A percentile compares a stretch with the other conserved stretches of the same genome.
These are phyloP conservation scores for Casaregolazyma lundiana DNA, from an alignment of 1,139 yeast species.

Conservation along the genomic window DNA sequence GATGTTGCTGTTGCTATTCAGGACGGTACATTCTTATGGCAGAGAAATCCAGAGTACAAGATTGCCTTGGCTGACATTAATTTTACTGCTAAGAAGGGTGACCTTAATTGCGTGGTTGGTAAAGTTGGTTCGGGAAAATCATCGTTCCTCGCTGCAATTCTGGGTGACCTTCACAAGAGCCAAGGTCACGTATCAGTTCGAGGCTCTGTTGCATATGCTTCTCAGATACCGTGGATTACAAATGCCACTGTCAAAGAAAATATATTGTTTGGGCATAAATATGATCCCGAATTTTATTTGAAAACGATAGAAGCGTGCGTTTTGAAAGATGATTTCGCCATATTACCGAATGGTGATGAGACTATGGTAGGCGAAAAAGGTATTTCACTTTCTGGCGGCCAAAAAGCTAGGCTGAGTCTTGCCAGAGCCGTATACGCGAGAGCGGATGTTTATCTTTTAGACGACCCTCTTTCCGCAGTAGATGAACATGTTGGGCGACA, in stretches of 20 bases:
- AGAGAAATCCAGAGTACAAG: slow-evolving; percentile 69
- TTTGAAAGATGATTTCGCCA: slow-evolving; percentile 67
- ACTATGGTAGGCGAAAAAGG: slow-evolving; percentile 98
- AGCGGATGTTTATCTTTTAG: slow-evolving; percentile 85
- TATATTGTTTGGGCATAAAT: slow-evolving; percentile 82
- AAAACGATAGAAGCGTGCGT: slow-evolving; percentile 87
- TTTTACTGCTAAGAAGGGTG: slow-evolving; percentile 70
- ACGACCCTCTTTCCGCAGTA: slow-evolving; percentile 92
- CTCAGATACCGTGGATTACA: slow-evolving; percentile 96
- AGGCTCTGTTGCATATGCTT: slow-evolving; percentile 85
- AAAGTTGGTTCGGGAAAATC: slow-evolving; percentile 93
- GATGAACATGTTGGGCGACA: slow-evolving; percentile 94
- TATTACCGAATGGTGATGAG: slow-evolving; percentile 80
- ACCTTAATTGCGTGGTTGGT: slow-evolving; percentile 84
- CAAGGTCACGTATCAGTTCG: slow-evolving; percentile 69
- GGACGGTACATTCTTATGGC: slow-evolving; percentile 86
- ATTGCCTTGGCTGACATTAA: slow-evolving; percentile 72
- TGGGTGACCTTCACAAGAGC: slow-evolving; percentile 81
- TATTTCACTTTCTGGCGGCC: slow-evolving; percentile 93
- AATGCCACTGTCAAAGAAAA: slow-evolving; percentile 89
- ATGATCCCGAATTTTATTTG: slow-evolving; percentile 73
- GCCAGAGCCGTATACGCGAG: slow-evolving; percentile 96
- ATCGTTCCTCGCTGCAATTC: slow-evolving; percentile 72
- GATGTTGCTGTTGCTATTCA: slow-evolving; percentile 66
- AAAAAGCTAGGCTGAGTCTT: slow-evolving; percentile 86